Evolutionary conservation across 306 rosid genomes (phyloP).

Genomic region (Lagenaria siceraria): DNA sequence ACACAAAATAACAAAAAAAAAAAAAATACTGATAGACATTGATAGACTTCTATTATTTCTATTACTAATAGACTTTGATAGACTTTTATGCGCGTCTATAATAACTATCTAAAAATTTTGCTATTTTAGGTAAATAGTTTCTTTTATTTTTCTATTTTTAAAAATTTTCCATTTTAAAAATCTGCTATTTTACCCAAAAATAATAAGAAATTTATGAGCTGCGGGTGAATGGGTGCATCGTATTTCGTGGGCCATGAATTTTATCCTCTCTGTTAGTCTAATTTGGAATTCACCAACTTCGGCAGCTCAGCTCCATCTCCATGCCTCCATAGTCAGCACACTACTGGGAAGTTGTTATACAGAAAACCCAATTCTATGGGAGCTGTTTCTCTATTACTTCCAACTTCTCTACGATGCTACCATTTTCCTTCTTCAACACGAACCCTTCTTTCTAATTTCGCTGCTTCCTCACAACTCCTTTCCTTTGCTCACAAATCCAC

Average conservation of each 20-base stretch:
- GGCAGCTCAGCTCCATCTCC: neutral
- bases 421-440: constrained; percentile 7
- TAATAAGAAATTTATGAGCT: neutral
- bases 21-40: too few species aligned
- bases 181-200: too few species aligned
- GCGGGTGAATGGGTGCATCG: neutral
- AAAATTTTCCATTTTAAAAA: too few species aligned
- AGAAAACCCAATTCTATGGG: constrained; percentile 31
- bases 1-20: too few species aligned
- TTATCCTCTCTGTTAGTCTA: neutral
- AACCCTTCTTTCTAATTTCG: constrained; percentile 16
- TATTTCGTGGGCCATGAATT: neutral
- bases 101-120: too few species aligned
- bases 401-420: constrained; percentile 9
- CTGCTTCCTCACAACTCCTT: constrained; percentile 4
- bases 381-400: constrained; percentile 16
- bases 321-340: neutral
- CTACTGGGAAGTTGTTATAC: neutral
- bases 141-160: too few species aligned
- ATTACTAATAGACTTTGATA: too few species aligned
- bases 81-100: too few species aligned
- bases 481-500: constrained; percentile 12
- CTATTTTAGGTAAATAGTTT: too few species aligned
- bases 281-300: neutral
- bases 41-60: too few species aligned